Percentiles rank a stretch among this genome's conserved stretches.
Conservation (phyloP, 805 yeast species). For the Yamadazyma scolyti region DNA sequence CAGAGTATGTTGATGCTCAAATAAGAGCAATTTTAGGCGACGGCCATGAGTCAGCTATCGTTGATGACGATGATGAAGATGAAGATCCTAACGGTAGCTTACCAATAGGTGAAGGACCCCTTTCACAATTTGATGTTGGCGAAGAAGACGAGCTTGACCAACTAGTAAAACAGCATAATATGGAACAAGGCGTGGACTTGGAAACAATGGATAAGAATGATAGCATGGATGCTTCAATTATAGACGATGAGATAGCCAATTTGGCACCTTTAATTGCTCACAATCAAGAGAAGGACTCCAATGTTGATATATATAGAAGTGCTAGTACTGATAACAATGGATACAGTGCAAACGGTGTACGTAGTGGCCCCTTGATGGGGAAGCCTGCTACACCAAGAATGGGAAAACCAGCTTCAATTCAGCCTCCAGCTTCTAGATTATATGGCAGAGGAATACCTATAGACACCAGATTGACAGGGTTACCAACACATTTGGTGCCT, state of each 20-base stretch:
- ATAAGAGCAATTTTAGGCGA: conserved; percentile 27
- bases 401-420: conserved; percentile 45
- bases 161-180: conserved; percentile 31
- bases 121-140: conserved; percentile 11
- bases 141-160: conserved; percentile 38
- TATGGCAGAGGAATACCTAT: conserved; percentile 25
- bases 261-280: conserved; percentile 38
- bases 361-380: conserved; percentile 28
- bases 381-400: conserved; percentile 34
- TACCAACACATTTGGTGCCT: conserved; percentile 19
- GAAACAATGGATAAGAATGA: conserved; percentile 17
- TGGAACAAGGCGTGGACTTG: conserved; percentile 28
- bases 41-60: conserved; percentile 22
- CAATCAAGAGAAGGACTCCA: conserved; percentile 21
- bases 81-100: not conserved
- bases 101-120: not conserved
- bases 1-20: conserved; percentile 28
- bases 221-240: conserved; percentile 25
- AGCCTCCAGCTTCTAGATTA: conserved; percentile 38
- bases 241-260: conserved; percentile 40
- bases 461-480: conserved; percentile 19
- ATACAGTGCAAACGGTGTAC: too few relatives aligned
- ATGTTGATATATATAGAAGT: conserved; percentile 3
- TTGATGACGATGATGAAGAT: conserved; percentile 11
- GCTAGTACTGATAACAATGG: not conserved